A percentile compares a stretch with the other conserved stretches of the same genome.
phyloP scores from a whole-genome alignment of 805 yeast species.

The Gaillardinia entomophila region DNA sequence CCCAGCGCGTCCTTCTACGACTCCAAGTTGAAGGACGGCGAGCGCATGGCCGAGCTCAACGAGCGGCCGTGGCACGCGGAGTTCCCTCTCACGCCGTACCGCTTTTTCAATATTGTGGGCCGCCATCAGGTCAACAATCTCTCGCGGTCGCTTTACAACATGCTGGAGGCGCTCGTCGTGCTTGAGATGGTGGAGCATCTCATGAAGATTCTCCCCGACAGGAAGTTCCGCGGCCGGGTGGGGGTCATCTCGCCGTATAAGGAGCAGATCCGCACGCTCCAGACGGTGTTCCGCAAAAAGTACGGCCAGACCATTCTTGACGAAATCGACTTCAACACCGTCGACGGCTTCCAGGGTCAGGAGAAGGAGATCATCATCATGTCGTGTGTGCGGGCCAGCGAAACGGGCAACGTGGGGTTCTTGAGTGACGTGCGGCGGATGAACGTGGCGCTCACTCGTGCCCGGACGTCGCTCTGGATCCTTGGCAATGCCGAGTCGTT shows the following conservation, averaged over 20 bases:
- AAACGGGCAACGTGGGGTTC: slow-evolving; percentile 71
- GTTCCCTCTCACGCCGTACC: slow-evolving; percentile 62
- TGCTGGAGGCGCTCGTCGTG: slow-evolving; percentile 67
- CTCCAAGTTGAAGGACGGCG: slow-evolving; percentile 72
- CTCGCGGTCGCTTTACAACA: slow-evolving; percentile 68
- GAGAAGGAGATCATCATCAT: slow-evolving; percentile 91
- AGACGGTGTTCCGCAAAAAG: slow-evolving; percentile 47
- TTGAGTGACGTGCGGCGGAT: slow-evolving; percentile 87
- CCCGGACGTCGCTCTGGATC: slow-evolving; percentile 87
- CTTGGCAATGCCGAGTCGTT: slow-evolving; percentile 75
- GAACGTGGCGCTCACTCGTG: slow-evolving; percentile 97
- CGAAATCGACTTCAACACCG: slow-evolving; percentile 84
- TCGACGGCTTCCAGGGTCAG: slow-evolving; percentile 98
- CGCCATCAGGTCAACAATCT: slow-evolving; percentile 57
- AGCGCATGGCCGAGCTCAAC: slow-evolving; percentile 56
- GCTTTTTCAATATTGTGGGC: slow-evolving; percentile 64
- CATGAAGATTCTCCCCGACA: slow-evolving; percentile 40
- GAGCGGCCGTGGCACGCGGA: slow-evolving; percentile 69
- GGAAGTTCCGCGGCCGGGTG: slow-evolving; percentile 62
- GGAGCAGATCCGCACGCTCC: slow-evolving; percentile 67
- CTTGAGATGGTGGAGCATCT: slow-evolving; percentile 56
- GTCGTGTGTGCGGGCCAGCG: slow-evolving; percentile 91
- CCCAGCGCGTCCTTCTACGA: slow-evolving; percentile 83
- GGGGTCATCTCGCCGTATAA: slow-evolving; percentile 95
- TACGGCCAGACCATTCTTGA: slow-evolving; percentile 61